A percentile compares a stretch with the other conserved stretches of the same genome.
phyloP scores from a whole-genome alignment of 306 rosid genomes.

The Carpinus viminea region DNA sequence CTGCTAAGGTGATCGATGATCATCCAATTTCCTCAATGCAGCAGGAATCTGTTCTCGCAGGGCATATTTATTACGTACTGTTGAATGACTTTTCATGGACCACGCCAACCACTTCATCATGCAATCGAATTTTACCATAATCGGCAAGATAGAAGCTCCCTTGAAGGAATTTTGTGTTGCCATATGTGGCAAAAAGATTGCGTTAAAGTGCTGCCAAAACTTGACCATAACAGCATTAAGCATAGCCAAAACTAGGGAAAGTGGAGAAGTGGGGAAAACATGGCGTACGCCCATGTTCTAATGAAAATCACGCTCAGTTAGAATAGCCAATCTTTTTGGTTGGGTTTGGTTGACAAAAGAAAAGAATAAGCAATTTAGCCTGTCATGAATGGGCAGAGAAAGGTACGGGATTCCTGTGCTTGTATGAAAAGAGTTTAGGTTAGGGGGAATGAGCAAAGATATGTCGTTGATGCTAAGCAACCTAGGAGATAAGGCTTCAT shows the following conservation, averaged over 20 bases:
- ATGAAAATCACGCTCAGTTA: too few relatives aligned
- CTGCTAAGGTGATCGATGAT: neutral
- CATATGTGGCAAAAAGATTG: constrained; percentile 21
- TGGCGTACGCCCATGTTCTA: constrained; percentile 12
- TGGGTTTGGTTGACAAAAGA: too few relatives aligned
- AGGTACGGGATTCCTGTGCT: neutral
- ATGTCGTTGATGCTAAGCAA: constrained; percentile 19
- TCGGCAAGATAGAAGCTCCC: constrained; percentile 34
- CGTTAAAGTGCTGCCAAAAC: constrained; percentile 9
- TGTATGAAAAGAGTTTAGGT: neutral
- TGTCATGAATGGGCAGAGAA: neutral
- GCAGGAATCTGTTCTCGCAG: constrained; percentile 18
- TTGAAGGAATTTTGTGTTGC: constrained; percentile 34
- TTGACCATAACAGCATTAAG: constrained; percentile 22
- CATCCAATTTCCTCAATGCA: constrained; percentile 9
- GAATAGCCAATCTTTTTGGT: too few relatives aligned
- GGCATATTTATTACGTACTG: neutral
- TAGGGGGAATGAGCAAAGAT: neutral
- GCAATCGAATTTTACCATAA: constrained; percentile 30
- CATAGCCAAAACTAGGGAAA: constrained; percentile 14
- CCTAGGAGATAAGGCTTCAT: neutral
- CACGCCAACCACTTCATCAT: constrained; percentile 26
- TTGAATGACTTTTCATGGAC: constrained; percentile 31
- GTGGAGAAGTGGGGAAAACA: neutral
- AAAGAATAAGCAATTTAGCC: too few relatives aligned